A percentile compares a stretch with the other conserved stretches of the same genome.
phyloP scores from a whole-genome alignment of 768 basidiomycete genomes.

The Boletus rubroflammeus region DNA sequence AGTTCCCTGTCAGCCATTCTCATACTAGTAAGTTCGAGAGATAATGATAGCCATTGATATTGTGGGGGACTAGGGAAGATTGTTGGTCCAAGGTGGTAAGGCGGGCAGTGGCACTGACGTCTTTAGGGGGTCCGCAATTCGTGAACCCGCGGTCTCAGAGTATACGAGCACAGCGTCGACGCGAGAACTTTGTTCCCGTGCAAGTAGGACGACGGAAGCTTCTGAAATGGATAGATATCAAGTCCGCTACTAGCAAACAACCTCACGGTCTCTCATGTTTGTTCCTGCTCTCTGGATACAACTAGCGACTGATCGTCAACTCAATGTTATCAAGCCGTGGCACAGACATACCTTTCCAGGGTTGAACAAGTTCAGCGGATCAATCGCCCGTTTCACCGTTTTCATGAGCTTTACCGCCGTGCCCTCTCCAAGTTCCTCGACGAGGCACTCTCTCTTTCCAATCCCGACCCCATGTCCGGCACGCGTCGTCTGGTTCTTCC shows the following conservation, averaged over 20 bases:
- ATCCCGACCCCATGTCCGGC: slow-evolving; percentile 90
- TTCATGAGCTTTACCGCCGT: slow-evolving; percentile 87
- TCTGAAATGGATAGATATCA: neutral
- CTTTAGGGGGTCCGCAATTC: neutral
- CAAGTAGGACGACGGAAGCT: neutral
- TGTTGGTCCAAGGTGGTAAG: neutral
- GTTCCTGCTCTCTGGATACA: slow-evolving; percentile 18
- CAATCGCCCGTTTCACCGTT: slow-evolving; percentile 74
- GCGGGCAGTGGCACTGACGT: too few relatives aligned
- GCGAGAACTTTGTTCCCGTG: neutral
- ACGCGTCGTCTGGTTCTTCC: slow-evolving; percentile 67
- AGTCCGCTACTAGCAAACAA: neutral
- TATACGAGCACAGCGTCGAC: neutral
- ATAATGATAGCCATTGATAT: too few relatives aligned
- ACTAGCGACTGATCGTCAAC: slow-evolving; percentile 3
- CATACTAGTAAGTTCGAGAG: too few relatives aligned
- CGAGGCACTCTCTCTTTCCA: slow-evolving; percentile 81
- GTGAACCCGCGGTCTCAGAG: neutral
- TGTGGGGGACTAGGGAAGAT: too few relatives aligned
- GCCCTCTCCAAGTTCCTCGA: slow-evolving; percentile 75
- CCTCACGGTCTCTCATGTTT: neutral
- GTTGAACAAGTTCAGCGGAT: slow-evolving; percentile 80
- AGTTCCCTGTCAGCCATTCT: too few relatives aligned
- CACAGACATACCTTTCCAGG: slow-evolving; percentile 60
- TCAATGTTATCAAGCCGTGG: neutral